Base-by-base conservation (phyloP, 2,329 filamentous ascomycete genomes). In the Penicillium oxalicum region DNA sequence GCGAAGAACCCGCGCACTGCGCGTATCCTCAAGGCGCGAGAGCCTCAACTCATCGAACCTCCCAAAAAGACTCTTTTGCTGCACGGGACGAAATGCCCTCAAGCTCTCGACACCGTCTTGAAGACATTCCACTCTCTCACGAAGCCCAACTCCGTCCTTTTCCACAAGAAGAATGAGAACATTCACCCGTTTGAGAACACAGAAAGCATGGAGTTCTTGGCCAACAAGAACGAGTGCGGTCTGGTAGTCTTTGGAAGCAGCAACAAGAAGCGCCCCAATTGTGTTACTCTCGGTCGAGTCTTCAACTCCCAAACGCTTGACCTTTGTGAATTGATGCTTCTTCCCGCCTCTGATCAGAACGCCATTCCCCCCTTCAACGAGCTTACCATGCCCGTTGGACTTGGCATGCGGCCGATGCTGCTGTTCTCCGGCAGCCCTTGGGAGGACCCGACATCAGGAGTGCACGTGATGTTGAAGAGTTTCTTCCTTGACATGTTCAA, bases 191-290 rank as follows among this genome's bases (percentile, higher is more conserved):
- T 98, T 70, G 91, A 96, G 70, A 90, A 94, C 68, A 75, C 87
- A 55, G 77, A 85, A 27, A 91, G 87, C 45, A 80, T 97, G 58
- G 89, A 96, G 72, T 98, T 98, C 76, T 91, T 98, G 76, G 86
- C 86, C 54, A 84, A 91, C 67, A 98, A 97, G 77, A 98, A 98
- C 73, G 93, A 98, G 70, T 84, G 88, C 63, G 87, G 84, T 40
- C 76, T 96, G 41, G 79, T 96, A 57, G 79, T 93, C 57, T 95
- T 95, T 62, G 91, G 85, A 45, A 84, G 81, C 68, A 86, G 85
- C 70, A 88, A 81, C 70, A 98, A 97, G 79, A 98, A 97, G 79
- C 80, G 93, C n/a, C 91, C 91, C 4, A 90, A 98, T 71, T 85
- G 84, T 54, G 69, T 98, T 61, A 96, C 90, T 0, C 71, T 97